Evolutionary conservation across 192 early-diverging fungal genomes (phyloP).

Genomic region (Podila clonocystis): DNA sequence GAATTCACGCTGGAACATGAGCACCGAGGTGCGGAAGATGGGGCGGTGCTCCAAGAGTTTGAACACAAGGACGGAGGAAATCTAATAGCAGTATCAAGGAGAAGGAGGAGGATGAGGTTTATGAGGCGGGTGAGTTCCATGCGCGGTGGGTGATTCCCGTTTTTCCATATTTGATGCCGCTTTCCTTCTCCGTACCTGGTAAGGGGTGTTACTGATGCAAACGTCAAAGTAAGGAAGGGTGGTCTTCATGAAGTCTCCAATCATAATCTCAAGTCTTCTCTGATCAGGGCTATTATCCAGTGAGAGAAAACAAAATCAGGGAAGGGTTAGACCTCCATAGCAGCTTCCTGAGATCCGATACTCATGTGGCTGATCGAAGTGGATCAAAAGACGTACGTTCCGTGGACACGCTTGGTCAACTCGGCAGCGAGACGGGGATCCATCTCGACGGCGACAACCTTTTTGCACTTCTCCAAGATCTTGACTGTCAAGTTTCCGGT

Average conservation of each 20-base stretch:
- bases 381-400: conserved; percentile 67
- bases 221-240: conserved; percentile 98
- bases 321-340: not conserved
- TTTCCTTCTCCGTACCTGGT: conserved; percentile 63
- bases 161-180: not conserved
- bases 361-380: too few species aligned
- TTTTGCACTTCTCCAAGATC: conserved; percentile 93
- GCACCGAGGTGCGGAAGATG: conserved; percentile 88
- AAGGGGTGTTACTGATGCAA: conserved; percentile 98
- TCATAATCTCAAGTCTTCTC: conserved; percentile 88
- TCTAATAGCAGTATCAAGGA: conserved; percentile 53
- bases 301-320: conserved; percentile 5
- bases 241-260: conserved; percentile 98
- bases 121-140: not conserved
- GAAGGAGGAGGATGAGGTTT: too few species aligned
- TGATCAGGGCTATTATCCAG: conserved; percentile 70
- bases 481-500: conserved; percentile 98
- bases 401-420: conserved; percentile 95
- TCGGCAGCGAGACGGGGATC: conserved; percentile 98
- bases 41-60: conserved; percentile 97
- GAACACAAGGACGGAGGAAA: conserved; percentile 95
- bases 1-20: conserved; percentile 99
- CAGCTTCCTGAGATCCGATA: conserved; percentile 5
- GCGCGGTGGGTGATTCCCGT: not conserved
- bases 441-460: conserved; percentile 94